Evolutionary conservation across 2,329 filamentous ascomycete genomes (phyloP).

Genomic region (Cercospora beticola): DNA sequence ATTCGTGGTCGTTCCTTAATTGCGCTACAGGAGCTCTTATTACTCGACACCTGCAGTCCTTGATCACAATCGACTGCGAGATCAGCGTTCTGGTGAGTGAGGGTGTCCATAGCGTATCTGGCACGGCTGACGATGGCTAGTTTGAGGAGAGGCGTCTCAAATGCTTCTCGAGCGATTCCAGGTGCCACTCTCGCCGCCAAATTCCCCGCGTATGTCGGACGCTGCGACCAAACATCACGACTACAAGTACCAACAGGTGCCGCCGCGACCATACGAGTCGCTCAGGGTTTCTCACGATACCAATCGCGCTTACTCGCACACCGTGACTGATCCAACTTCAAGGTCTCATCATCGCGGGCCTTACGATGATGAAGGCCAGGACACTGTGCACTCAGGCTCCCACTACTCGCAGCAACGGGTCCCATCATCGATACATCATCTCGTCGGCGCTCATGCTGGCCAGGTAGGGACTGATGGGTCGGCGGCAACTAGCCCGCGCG

Average conservation of each 20-base stretch:
- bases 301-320: background rate
- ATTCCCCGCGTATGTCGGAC: conserved; percentile 53
- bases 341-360: background rate
- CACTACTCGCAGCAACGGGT: background rate
- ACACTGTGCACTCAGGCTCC: background rate
- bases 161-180: conserved; percentile 47
- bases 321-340: background rate
- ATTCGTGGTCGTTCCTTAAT: background rate
- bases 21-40: background rate
- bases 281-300: conserved; percentile 26
- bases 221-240: conserved; percentile 45
- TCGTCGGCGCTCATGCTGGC: background rate
- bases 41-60: background rate
- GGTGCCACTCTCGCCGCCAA: conserved; percentile 51
- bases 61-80: background rate
- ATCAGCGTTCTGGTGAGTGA: background rate
- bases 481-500: conserved; percentile 48
- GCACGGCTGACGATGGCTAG: background rate
- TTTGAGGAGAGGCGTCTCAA: conserved; percentile 18
- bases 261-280: conserved; percentile 9
- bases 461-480: conserved; percentile 43
- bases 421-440: conserved; percentile 1
- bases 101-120: background rate
- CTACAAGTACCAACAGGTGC: conserved; percentile 46
- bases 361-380: background rate